Conservation (phyloP, 1,284 basidiomycete species). For the Blastosporella zonata region DNA sequence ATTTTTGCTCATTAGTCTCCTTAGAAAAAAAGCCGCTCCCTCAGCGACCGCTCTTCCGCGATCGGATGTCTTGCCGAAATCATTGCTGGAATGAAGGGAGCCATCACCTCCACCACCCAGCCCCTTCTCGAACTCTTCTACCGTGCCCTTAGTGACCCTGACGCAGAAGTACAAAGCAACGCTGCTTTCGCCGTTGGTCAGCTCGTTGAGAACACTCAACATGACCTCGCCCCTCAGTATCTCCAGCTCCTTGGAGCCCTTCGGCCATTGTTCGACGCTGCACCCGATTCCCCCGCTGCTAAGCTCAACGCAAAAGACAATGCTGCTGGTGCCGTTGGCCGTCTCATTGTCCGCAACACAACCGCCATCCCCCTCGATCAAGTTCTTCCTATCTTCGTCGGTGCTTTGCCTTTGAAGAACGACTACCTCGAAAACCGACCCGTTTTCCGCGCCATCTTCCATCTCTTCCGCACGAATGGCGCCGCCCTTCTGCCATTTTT, state of each 20-base stretch:
- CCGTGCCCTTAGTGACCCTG: conserved; percentile 79
- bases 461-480: conserved; percentile 78
- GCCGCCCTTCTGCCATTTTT: conserved; percentile 73
- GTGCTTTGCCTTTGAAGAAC: conserved; percentile 82
- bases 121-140: conserved; percentile 84
- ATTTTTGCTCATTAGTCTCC: conserved; percentile 13
- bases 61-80: conserved; percentile 96
- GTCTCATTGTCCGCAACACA: conserved; percentile 85
- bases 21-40: conserved; percentile 81
- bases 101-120: conserved; percentile 86
- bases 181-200: conserved; percentile 94
- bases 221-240: conserved; percentile 86
- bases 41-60: conserved; percentile 90
- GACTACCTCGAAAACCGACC: conserved; percentile 90
- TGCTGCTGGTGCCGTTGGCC: conserved; percentile 88
- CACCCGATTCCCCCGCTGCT: conserved; percentile 58
- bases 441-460: conserved; percentile 88
- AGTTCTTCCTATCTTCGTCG: conserved; percentile 84
- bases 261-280: conserved; percentile 77
- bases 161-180: conserved; percentile 93
- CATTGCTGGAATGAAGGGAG: conserved; percentile 87
- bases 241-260: conserved; percentile 77
- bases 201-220: conserved; percentile 83
- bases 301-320: conserved; percentile 91
- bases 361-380: conserved; percentile 86